Evolutionary conservation across 2,329 filamentous ascomycete species (phyloP), one percentile per base, ranked within the genome.

Genomic region (Penicillium sp.): DNA sequence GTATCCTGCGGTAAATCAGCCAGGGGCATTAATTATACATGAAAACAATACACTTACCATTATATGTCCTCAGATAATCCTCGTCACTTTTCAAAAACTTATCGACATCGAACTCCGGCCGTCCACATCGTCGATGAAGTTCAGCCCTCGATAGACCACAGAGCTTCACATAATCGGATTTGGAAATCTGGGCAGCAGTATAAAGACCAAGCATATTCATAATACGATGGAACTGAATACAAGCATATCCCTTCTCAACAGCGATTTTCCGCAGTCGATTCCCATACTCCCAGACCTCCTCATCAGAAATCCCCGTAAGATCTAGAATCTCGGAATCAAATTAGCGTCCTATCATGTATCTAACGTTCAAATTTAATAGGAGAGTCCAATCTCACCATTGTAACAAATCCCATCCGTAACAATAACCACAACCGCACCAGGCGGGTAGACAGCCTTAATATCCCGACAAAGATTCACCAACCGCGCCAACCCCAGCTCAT

Each of bases 271-370:
- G 52, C n/a, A 55, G 40, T 55, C 35, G 52, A 46, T 51, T 55
- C 21, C 52, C 52, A 46, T 55, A 55, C 21, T 55, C 52, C 52
- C 52, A 55, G 35, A 55, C 52, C 32, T 55, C 52, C 21, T 51
- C 52, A 35, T 55, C 52, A 10, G 52, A 50, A 7, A 40, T 55
- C 8, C 52, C 52, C 4, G 52, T 55, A 6, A 55, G 48, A 51
- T 55, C 52, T 55, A 35, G 12, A n/a, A 27, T 27, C 6, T 15
- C n/a, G 16, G 4, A 12, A 25, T 18, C 13, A 16, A 18, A 29
- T 55, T 31, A 55, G 52, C 10, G 2, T n/a, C 16, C 3, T 4
- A 21, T 18, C 18, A 9, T 23, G 5, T 34, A 46, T 34, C 4
- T 12, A 2, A n/a, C 4, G 18, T 15, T 10, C 18, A 34, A 25